These are phyloP conservation scores for Periconia digitata DNA, from an alignment of 2,329 filamentous ascomycete genomes.

Conservation along the genomic window DNA sequence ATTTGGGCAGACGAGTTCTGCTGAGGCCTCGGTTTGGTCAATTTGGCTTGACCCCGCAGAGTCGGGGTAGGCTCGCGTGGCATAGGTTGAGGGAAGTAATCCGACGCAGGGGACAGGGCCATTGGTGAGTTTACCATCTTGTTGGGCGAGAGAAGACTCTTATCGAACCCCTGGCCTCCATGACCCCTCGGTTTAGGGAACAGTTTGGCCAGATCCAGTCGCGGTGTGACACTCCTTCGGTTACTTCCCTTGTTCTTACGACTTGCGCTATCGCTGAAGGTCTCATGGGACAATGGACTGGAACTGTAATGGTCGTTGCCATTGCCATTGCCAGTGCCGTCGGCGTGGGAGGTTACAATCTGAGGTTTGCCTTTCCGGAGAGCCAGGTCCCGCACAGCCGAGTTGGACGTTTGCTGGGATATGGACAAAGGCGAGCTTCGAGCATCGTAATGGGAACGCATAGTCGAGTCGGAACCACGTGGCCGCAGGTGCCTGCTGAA, in stretches of 20 bases:
- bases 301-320: slow-evolving; percentile 9
- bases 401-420: slow-evolving; percentile 50
- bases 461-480: slow-evolving; percentile 41
- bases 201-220: slow-evolving; percentile 46
- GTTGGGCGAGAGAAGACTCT: slow-evolving; percentile 39
- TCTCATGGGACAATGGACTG: slow-evolving; percentile 24
- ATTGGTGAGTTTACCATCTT: slow-evolving; percentile 45
- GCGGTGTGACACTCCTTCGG: slow-evolving; percentile 39
- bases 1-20: slow-evolving; percentile 14
- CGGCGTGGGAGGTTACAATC: slow-evolving; percentile 7
- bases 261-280: slow-evolving; percentile 14
- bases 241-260: slow-evolving; percentile 19
- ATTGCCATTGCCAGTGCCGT: slow-evolving; percentile 4
- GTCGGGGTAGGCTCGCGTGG: slow-evolving; percentile 33
- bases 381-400: slow-evolving; percentile 47
- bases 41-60: slow-evolving; percentile 21
- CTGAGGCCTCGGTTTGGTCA: slow-evolving; percentile 27
- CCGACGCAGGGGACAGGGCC: slow-evolving; percentile 41
- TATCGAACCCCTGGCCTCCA: slow-evolving; percentile 15
- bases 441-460: slow-evolving; percentile 48
- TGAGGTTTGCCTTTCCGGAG: slow-evolving; percentile 42
- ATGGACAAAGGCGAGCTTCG: slow-evolving; percentile 43
- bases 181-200: slow-evolving; percentile 41
- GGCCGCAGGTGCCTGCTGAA: slow-evolving; percentile 30
- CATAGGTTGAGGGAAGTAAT: slow-evolving; percentile 39